Evolutionary conservation across 805 yeast genomes (phyloP).

Genomic region (Starmerella apis): DNA sequence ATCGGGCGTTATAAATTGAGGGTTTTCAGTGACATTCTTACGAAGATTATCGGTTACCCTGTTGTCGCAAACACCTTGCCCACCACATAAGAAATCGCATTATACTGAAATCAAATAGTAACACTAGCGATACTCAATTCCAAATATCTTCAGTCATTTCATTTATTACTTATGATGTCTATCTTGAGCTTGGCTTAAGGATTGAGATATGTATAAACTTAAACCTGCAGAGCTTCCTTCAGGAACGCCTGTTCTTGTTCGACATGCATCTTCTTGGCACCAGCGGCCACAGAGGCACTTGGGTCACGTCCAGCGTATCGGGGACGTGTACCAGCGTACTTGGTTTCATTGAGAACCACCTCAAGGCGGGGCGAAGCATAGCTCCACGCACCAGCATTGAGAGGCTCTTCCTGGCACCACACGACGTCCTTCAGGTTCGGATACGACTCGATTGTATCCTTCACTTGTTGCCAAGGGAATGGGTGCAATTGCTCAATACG

Average conservation of each 20-base stretch:
- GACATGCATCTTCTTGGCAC: constrained; percentile 76
- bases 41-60: too few species aligned
- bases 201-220: background rate
- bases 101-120: too few species aligned
- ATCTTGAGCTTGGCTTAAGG: background rate
- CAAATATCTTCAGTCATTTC: constrained; percentile 1
- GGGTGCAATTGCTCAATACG: constrained; percentile 94
- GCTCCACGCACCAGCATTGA: constrained; percentile 88
- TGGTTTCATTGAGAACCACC: constrained; percentile 66
- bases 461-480: constrained; percentile 93
- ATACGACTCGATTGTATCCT: constrained; percentile 70
- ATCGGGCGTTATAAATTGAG: too few species aligned
- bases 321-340: constrained; percentile 45
- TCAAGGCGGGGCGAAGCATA: constrained; percentile 73
- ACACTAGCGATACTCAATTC: too few species aligned
- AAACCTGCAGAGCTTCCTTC: constrained; percentile 49
- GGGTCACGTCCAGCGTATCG: constrained; percentile 98
- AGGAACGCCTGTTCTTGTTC: constrained; percentile 85
- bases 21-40: too few species aligned
- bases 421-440: constrained; percentile 79
- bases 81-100: too few species aligned
- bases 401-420: constrained; percentile 98
- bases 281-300: constrained; percentile 97
- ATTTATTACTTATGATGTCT: background rate
- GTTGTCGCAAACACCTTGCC: too few species aligned